Evolutionary conservation across 129 eudicot species (phyloP), one percentile per base, ranked within the genome.

Genomic region (Arctium minus): DNA sequence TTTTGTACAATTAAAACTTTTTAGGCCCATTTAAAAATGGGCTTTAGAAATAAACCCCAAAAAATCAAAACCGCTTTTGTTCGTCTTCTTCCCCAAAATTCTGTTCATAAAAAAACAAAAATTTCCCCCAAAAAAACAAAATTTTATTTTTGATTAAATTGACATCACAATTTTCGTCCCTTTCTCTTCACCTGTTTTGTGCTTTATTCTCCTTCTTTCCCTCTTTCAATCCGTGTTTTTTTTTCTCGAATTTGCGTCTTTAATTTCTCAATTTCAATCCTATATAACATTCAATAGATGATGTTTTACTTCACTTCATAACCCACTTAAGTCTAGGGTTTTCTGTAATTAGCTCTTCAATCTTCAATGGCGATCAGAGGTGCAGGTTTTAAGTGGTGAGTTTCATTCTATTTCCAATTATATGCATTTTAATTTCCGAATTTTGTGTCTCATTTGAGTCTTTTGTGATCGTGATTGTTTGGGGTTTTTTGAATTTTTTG

Each of bases 371-470:
- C 95, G 75, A 81, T 91, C 85, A 77, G 88, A 80, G 86, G 89
- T 72, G 87, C 88, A 31, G 94, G 91, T 82, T 90, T 92, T 78
- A 88, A 85, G 83, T 92, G 97, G 97, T 92, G 33, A 75, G 88
- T 86, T 81, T 39, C 75, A n/a, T 74, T 5, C 80, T 50, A 38
- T 68, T 2, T 37, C 39, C 40, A 65, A 15, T 62, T 75, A 40
- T 27, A 2, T 22, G 69, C 76, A 18, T 69, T 18, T 18, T 1
- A 17, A 30, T 72, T 83, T 44, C 9, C 36, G 44, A 3, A 17
- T 39, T 39, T 75, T 4, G 10, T 9, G 73, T 22, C 11, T 29
- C 37, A 68, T 56, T 77, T 3, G 9, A 17, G 8, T 71, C 38
- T 70, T 78, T 48, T 37, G 30, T 1, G 33, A 32, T 74, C 50